These are phyloP conservation scores for Zygosaccharomyces pseudorouxii DNA, from an alignment of 805 yeast genomes.

Conservation along the genomic window DNA sequence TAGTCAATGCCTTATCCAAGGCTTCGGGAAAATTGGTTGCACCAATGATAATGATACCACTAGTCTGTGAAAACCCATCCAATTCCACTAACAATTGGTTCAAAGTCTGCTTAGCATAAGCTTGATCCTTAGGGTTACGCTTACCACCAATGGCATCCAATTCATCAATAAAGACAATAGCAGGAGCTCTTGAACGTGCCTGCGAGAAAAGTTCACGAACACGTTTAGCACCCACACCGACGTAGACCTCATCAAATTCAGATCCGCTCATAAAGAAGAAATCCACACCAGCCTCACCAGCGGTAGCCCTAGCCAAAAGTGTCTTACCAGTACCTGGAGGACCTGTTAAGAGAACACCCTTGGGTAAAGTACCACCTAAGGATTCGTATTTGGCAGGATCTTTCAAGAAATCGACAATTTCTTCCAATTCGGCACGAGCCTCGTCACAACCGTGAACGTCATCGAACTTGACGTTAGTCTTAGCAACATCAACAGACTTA, in stretches of 20 bases:
- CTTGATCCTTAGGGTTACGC: constrained; percentile 96
- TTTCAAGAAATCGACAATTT: constrained; percentile 93
- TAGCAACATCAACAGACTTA: constrained; percentile 76
- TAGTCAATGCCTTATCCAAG: constrained; percentile 90
- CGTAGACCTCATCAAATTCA: constrained; percentile 95
- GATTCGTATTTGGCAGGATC: constrained; percentile 97
- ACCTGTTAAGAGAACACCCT: constrained; percentile 93
- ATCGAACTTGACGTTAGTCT: constrained; percentile 78
- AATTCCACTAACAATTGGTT: constrained; percentile 93
- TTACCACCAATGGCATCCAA: constrained; percentile 98
- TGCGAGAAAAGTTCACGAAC: constrained; percentile 90
- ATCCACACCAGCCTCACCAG: constrained; percentile 99
- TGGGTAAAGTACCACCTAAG: constrained; percentile 94
- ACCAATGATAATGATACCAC: constrained; percentile 93
- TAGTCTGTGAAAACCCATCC: constrained; percentile 90
- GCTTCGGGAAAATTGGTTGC: constrained; percentile 98
- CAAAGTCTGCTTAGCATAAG: constrained; percentile 94
- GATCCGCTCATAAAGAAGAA: constrained; percentile 98
- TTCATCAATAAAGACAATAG: constrained; percentile 95
- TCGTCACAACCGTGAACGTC: constrained; percentile 99
- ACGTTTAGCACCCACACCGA: constrained; percentile 98
- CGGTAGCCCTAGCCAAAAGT: constrained; percentile 92
- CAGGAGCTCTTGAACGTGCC: constrained; percentile 94
- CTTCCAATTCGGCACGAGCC: constrained; percentile 95
- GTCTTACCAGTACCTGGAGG: constrained; percentile 99